Base-by-base conservation (phyloP, 495 filamentous ascomycete species). In the Astrocystis sublimbata region DNA sequence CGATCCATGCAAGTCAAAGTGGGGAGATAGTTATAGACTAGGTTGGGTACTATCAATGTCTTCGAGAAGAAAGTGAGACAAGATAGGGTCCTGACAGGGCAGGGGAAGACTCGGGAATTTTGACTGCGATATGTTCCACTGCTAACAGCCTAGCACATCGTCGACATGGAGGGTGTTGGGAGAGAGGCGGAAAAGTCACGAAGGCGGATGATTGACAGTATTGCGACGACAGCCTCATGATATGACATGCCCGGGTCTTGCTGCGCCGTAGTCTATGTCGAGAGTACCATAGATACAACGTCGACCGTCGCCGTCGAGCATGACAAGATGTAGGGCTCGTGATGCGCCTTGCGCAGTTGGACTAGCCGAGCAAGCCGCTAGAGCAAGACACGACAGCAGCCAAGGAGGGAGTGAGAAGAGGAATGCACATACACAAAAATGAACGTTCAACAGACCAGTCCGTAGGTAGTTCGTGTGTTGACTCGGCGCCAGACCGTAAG, bases 381-480 rank as follows among this genome's bases (percentile, higher is more conserved):
- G 12, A 61, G n/a, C 36, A 61, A 36, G 33, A n/a, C 21, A 40
- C n/a, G 26, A 21, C 15, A 0, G 33, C 21, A 10, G 6, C 19
- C 31, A 13, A 28, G 26, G 17, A 6, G 36, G 4, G 19, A 33
- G 13, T 24, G 17, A n/a, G n/a, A 1, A 46, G 13, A 28, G 24
- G 21, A 30, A 13, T 28, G 38, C 6, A 62, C 60, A 31, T 62
- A 62, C 60, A 50, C 49, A 55, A 62, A 61, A 62, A 49, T 55
- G 36, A 56, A 54, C 21, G 51, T 49, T 56, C 51, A 43, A 62
- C 60, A 62, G 51, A 62, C 59, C 60, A 62, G 60, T 62, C 60
- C 50, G 50, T 40, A 62, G 42, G 55, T 51, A 30, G 50, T 56
- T 55, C n/a, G n/a, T n/a, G n/a, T n/a, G n/a, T 41, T 40, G 42